These are phyloP conservation scores for Aurifilum marmelostoma DNA, from an alignment of 2,329 filamentous ascomycete genomes.

Conservation along the genomic window DNA sequence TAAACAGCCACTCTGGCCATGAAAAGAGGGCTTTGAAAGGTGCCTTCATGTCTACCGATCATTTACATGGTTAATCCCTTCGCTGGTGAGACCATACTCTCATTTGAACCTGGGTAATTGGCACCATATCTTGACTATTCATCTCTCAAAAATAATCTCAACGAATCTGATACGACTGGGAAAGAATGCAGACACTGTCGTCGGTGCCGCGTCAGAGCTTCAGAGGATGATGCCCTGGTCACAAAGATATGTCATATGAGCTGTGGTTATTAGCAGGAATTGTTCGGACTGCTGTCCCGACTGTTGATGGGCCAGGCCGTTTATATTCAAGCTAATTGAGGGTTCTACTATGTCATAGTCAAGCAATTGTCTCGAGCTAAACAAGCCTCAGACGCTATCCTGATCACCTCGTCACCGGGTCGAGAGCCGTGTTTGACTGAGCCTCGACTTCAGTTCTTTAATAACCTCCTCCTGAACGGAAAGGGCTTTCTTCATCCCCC, in stretches of 20 bases:
- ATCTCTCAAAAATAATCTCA: no score
- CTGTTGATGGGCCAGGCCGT: no score
- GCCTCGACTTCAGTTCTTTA: not conserved
- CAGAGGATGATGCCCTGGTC: no score
- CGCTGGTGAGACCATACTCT: no score
- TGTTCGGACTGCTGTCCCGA: not conserved
- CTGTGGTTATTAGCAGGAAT: not conserved
- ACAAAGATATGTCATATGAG: no score
- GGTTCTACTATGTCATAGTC: not conserved
- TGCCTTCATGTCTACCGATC: not conserved
- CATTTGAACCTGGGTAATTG: no score
- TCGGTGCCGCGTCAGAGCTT: no score
- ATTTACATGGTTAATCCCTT: no score
- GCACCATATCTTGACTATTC: no score
- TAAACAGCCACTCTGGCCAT: no score
- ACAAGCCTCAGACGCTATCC: conserved; percentile 11
- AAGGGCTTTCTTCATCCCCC: not conserved
- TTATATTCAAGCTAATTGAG: not conserved
- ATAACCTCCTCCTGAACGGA: not conserved
- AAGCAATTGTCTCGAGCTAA: not conserved
- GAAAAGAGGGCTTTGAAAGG: not conserved
- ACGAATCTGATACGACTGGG: not conserved
- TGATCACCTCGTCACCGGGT: conserved; percentile 16
- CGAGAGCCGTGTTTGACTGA: not conserved
- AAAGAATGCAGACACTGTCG: no score